A percentile compares a stretch with the other conserved stretches of the same genome.
Evolutionary conservation across 768 basidiomycete genomes (phyloP).

Genomic region (Suillus decipiens): DNA sequence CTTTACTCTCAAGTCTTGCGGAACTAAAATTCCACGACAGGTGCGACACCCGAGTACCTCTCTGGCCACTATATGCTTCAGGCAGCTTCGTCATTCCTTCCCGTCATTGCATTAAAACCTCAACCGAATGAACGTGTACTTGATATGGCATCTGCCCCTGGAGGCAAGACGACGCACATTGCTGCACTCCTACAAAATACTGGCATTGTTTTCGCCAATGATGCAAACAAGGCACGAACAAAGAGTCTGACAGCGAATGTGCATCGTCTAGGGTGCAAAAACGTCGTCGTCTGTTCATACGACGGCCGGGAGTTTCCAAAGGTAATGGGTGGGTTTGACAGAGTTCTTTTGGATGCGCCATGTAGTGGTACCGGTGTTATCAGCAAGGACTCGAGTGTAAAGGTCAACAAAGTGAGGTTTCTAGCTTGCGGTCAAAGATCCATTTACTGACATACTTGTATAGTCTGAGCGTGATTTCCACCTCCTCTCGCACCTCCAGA

Average conservation of each 20-base stretch:
- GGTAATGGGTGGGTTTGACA: conserved; percentile 97
- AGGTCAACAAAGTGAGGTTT: conserved; percentile 88
- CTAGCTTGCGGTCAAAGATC: conserved; percentile 6
- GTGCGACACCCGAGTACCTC: conserved; percentile 97
- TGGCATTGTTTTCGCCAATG: conserved; percentile 97
- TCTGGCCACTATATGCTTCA: conserved; percentile 99
- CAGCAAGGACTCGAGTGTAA: conserved; percentile 95
- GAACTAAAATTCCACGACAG: conserved; percentile 33
- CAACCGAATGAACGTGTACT: conserved; percentile 92
- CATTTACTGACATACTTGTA: conserved; percentile 12
- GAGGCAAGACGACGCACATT: conserved; percentile 98
- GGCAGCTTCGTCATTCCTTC: conserved; percentile 98
- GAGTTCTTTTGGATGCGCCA: conserved; percentile 96
- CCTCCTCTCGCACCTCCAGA: conserved; percentile 95
- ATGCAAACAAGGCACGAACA: conserved; percentile 90
- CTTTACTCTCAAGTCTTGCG: neutral
- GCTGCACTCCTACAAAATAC: conserved; percentile 97
- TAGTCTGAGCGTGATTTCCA: conserved; percentile 95
- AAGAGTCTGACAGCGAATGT: conserved; percentile 97
- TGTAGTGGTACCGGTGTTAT: conserved; percentile 99
- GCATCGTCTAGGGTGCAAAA: conserved; percentile 96
- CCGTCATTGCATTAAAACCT: conserved; percentile 92
- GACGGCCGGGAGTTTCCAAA: conserved; percentile 98
- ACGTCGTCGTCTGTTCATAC: conserved; percentile 95
- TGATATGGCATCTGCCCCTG: conserved; percentile 98